Conservation (phyloP, 768 basidiomycete species). For the Lanmaoa rubissima region DNA sequence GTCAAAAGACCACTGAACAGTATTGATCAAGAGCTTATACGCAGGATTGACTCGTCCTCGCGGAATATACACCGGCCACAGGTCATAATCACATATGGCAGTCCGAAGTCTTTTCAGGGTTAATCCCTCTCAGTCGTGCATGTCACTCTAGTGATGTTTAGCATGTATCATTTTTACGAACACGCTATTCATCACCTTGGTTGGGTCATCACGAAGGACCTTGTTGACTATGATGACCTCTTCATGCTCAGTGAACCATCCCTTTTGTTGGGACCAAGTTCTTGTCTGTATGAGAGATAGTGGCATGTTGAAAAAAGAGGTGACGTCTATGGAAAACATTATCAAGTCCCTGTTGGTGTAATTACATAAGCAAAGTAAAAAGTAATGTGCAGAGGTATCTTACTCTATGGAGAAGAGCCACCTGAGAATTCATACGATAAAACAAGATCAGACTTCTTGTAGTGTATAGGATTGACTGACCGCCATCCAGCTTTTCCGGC, state of each 20-base stretch:
- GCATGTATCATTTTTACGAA: background rate
- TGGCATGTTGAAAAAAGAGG: constrained; percentile 59
- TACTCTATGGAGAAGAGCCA: constrained; percentile 40
- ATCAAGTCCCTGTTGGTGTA: constrained; percentile 25
- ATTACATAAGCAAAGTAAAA: background rate
- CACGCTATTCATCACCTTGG: constrained; percentile 37
- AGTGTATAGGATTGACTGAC: constrained; percentile 27
- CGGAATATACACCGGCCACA: constrained; percentile 67
- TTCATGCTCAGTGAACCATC: constrained; percentile 63
- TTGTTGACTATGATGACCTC: constrained; percentile 60
- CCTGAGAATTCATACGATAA: constrained; percentile 13
- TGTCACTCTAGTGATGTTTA: constrained; percentile 35
- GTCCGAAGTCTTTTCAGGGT: constrained; percentile 48
- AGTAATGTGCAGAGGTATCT: background rate
- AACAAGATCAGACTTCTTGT: background rate
- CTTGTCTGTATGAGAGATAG: constrained; percentile 60
- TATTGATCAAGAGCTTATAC: background rate
- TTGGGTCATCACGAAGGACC: constrained; percentile 62
- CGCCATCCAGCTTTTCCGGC: constrained; percentile 15
- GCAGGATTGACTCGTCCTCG: background rate
- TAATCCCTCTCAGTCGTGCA: constrained; percentile 69
- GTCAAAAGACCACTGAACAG: constrained; percentile 47
- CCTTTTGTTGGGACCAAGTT: constrained; percentile 54
- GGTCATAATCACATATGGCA: constrained; percentile 57
- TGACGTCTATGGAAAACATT: constrained; percentile 49